Percentiles rank a stretch among this genome's conserved stretches.
Conservation (phyloP, 1,284 basidiomycete species). For the Melampsora abietis-canadensis region DNA sequence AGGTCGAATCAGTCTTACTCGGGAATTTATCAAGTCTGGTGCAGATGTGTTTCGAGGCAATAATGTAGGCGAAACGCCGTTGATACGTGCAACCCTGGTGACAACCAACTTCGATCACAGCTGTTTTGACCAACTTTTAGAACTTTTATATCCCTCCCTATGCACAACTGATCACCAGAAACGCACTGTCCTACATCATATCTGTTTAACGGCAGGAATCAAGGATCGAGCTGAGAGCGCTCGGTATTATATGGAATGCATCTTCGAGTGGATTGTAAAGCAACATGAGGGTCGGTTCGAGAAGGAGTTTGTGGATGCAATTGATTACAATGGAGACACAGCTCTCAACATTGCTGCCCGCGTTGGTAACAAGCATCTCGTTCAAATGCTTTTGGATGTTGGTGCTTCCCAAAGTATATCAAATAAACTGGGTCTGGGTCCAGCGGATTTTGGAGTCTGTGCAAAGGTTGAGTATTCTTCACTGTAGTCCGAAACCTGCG, state of each 20-base stretch:
- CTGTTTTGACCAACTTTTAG: conserved; percentile 68
- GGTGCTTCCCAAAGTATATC: conserved; percentile 84
- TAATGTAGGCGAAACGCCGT: conserved; percentile 86
- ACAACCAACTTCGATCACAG: conserved; percentile 77
- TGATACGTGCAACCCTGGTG: conserved; percentile 86
- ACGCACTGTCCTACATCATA: conserved; percentile 89
- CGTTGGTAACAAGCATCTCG: conserved; percentile 83
- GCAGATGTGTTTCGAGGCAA: conserved; percentile 87
- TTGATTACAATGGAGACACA: conserved; percentile 95
- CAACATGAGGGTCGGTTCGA: conserved; percentile 61
- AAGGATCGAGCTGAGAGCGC: conserved; percentile 79
- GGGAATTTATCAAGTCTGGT: conserved; percentile 63
- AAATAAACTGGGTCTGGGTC: conserved; percentile 90
- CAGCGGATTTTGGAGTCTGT: conserved; percentile 90
- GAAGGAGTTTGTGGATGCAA: conserved; percentile 74
- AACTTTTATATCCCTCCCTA: conserved; percentile 67
- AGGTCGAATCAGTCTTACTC: conserved; percentile 65
- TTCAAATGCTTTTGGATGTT: conserved; percentile 82
- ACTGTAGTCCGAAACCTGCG: neutral
- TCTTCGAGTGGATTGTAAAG: conserved; percentile 74
- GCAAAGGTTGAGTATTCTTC: conserved; percentile 63
- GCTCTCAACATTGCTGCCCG: conserved; percentile 91
- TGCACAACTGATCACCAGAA: conserved; percentile 86
- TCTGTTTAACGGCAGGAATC: conserved; percentile 83
- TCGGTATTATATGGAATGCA: conserved; percentile 84